Conservation (phyloP, 768 basidiomycete genomes). For the Pilatotrama ljubarskyi region DNA sequence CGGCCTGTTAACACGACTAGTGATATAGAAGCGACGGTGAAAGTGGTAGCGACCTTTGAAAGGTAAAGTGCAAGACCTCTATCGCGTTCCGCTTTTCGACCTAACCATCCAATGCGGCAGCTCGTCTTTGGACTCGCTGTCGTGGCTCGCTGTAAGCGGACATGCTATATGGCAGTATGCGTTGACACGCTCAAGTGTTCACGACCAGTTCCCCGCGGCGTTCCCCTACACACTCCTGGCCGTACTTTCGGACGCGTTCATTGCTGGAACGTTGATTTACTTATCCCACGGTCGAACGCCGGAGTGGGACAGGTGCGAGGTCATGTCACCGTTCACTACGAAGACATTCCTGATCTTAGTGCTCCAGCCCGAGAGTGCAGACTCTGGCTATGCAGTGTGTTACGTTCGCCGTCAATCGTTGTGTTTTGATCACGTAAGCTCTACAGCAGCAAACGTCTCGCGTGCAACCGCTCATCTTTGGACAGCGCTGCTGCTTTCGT, state of each 20-base stretch:
- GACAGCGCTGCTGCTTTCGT: conserved; percentile 9
- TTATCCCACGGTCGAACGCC: conserved; percentile 9
- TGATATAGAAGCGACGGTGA: conserved; percentile 12
- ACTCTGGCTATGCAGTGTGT: conserved; percentile 2
- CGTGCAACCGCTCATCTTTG: not conserved
- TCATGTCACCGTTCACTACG: not conserved
- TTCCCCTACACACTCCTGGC: conserved; percentile 20
- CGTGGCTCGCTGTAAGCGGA: conserved; percentile 12
- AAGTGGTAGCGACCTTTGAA: conserved; percentile 14
- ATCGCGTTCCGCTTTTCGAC: too few species aligned
- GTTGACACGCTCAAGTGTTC: not conserved
- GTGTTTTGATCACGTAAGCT: conserved; percentile 13
- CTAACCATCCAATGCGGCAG: not conserved
- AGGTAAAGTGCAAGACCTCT: conserved; percentile 5
- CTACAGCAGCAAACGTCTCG: too few species aligned
- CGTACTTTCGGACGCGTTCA: conserved; percentile 17
- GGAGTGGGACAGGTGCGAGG: conserved; percentile 3
- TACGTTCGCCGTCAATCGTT: conserved; percentile 14
- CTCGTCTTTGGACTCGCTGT: conserved; percentile 5
- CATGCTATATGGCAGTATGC: not conserved
- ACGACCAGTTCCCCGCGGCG: conserved; percentile 5
- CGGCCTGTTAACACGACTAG: not conserved
- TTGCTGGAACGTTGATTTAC: conserved; percentile 17
- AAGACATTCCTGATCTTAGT: not conserved
- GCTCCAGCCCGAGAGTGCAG: not conserved